Evolutionary conservation across 768 basidiomycete genomes (phyloP).

Genomic region (Suillus tomentosus): DNA sequence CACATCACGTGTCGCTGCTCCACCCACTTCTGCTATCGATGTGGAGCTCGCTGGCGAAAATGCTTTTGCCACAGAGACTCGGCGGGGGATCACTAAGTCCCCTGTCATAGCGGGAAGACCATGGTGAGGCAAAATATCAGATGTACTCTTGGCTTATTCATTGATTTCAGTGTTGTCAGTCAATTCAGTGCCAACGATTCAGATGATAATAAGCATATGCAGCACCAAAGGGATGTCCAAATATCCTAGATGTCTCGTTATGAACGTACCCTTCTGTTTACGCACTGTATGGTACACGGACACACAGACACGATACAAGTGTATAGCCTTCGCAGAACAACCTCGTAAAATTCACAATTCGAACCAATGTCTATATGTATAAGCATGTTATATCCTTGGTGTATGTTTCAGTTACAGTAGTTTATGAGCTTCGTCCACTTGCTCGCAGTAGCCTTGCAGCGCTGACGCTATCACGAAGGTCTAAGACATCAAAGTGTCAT

Average conservation of each 20-base stretch:
- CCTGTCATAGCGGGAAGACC: neutral
- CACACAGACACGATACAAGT: too few species aligned
- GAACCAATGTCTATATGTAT: neutral
- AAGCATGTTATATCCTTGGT: neutral
- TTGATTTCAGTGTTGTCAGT: neutral
- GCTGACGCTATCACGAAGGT: neutral
- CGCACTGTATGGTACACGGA: neutral
- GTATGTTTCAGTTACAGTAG: neutral
- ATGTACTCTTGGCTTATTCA: neutral
- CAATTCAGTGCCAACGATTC: neutral
- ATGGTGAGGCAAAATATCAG: neutral
- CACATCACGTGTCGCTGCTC: constrained; percentile 60
- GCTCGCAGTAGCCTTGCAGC: neutral
- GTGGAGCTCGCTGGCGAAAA: constrained; percentile 16
- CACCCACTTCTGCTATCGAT: constrained; percentile 25
- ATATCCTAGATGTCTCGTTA: neutral
- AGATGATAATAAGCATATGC: neutral
- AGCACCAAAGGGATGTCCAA: neutral
- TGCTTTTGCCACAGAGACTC: constrained; percentile 16
- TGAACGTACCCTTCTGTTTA: neutral
- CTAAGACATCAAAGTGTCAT: neutral
- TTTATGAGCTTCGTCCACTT: neutral
- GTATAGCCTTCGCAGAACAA: neutral
- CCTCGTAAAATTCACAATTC: neutral
- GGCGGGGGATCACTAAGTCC: neutral